Evolutionary conservation across 768 basidiomycete genomes (phyloP), one percentile per base, ranked within the genome.

Genomic region (Mycena latifolia): DNA sequence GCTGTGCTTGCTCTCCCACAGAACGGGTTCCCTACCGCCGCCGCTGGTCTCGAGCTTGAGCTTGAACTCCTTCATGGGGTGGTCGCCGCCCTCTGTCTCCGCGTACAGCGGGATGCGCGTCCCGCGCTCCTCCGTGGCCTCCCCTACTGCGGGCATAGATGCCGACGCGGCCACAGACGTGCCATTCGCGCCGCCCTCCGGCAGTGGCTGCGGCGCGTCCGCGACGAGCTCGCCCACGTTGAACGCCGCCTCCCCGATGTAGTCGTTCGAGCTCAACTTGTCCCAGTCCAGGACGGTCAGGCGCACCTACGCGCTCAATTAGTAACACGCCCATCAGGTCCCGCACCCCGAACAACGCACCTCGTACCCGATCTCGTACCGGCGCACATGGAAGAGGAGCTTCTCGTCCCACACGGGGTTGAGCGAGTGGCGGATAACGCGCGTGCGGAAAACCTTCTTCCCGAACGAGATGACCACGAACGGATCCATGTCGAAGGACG

Each of bases 381-480:
- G 83, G 28, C 95, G 87, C 17, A 99, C 96, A 75, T 98, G 96
- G 83, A 98, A 99, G 14, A 98, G 85, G 4, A 99, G 81, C 76
- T 97, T 96, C 80, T 98, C 96, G 66, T 98, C 93, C 94, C 96
- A 99, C 1, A 85, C 84, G 0, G 98, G 97, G 75, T 93, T 95
- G 63, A 79, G 80, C 0, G 88, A 90, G 77, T 96, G 94, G 5
- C 95, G 87, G 59, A 96, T 89, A 28, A 95, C 89, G 33, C 93
- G 90, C 0, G 96, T 98, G 3, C 96, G 86, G 80, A 99, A 99
- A 6, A 98, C 94, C 76, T 98, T 99, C 81, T 96, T 96, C 31
- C 96, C 94, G 68, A 99, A 99, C 4, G 94, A 95, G 68, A 96
- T 87, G 66, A 99, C 95, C 25, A 94, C 93, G 73, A 98, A 99